Conservation (phyloP, 2,329 filamentous ascomycete species). For the Diaporthe capsici region DNA sequence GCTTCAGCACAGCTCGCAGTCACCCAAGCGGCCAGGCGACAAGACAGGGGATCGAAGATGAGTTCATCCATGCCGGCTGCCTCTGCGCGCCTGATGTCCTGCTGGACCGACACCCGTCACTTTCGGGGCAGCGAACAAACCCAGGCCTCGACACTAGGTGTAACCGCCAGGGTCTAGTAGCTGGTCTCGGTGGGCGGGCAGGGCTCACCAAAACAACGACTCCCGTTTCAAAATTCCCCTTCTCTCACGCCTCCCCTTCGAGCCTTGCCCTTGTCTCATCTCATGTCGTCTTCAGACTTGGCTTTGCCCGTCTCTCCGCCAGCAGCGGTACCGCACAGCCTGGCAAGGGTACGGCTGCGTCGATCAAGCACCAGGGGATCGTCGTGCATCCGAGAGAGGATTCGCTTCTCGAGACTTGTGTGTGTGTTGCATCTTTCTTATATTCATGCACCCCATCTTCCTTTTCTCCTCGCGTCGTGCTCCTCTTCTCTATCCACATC, state of each 20-base stretch:
- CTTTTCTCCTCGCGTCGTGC: slow-evolving; percentile 41
- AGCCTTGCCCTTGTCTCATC: slow-evolving; percentile 37
- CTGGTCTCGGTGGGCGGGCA: slow-evolving; percentile 32
- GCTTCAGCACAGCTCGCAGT: not conserved
- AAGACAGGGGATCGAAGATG: slow-evolving; percentile 1
- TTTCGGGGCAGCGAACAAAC: slow-evolving; percentile 23
- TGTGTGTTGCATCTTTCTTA: slow-evolving; percentile 37
- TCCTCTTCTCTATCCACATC: slow-evolving; percentile 46
- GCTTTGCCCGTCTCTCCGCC: slow-evolving; percentile 26
- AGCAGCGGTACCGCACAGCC: slow-evolving; percentile 35
- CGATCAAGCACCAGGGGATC: slow-evolving; percentile 39
- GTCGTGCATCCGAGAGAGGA: slow-evolving; percentile 37
- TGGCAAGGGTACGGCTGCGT: slow-evolving; percentile 37
- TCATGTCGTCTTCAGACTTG: slow-evolving; percentile 29
- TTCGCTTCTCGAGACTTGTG: slow-evolving; percentile 24
- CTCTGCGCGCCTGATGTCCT: slow-evolving; percentile 24
- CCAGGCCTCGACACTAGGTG: slow-evolving; percentile 11
- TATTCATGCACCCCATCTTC: slow-evolving; percentile 46
- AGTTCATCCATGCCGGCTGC: slow-evolving; percentile 28
- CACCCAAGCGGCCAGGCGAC: not conserved
- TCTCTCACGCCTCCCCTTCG: slow-evolving; percentile 25
- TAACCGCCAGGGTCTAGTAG: slow-evolving; percentile 22
- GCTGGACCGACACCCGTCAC: slow-evolving; percentile 22
- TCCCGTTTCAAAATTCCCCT: slow-evolving; percentile 35
- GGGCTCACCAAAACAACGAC: slow-evolving; percentile 37